Percentiles rank a stretch among this genome's conserved stretches.
phyloP scores from a whole-genome alignment of 116 monocot species.

The Posidonia oceanica region DNA sequence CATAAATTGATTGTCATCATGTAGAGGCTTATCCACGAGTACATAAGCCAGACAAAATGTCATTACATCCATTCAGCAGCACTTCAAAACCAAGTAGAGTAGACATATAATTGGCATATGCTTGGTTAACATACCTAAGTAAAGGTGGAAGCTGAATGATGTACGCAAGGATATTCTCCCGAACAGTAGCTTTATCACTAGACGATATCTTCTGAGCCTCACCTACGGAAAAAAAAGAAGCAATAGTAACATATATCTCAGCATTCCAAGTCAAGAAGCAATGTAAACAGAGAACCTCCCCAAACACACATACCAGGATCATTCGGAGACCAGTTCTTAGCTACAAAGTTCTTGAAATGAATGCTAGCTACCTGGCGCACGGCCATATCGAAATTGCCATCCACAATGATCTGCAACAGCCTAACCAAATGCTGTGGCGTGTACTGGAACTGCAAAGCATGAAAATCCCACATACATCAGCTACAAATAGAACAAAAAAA shows the following conservation, averaged over 20 bases:
- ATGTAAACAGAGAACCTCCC: background rate
- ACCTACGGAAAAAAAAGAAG: conserved; percentile 16
- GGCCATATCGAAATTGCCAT: conserved; percentile 56
- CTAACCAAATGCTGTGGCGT: conserved; percentile 82
- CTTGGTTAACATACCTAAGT: conserved; percentile 40
- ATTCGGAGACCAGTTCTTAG: conserved; percentile 83
- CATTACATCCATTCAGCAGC: background rate
- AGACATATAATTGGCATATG: background rate
- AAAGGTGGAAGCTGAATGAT: conserved; percentile 75
- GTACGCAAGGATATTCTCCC: conserved; percentile 78
- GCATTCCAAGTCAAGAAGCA: background rate
- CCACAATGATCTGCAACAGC: conserved; percentile 79
- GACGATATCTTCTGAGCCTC: conserved; percentile 47
- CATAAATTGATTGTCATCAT: too few species aligned
- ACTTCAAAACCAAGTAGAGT: background rate
- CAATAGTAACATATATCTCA: background rate
- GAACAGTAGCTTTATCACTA: conserved; percentile 56
- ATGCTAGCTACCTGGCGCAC: conserved; percentile 96
- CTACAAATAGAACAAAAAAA: too few species aligned
- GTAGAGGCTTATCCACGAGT: too few species aligned
- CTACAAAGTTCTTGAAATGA: conserved; percentile 94
- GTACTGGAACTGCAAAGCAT: conserved; percentile 60
- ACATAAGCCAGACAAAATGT: background rate
- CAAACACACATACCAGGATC: conserved; percentile 41
- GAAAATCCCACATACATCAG: background rate